These are phyloP conservation scores for Aspergillus taichungensis DNA, from an alignment of 495 filamentous ascomycete species.

Conservation along the genomic window DNA sequence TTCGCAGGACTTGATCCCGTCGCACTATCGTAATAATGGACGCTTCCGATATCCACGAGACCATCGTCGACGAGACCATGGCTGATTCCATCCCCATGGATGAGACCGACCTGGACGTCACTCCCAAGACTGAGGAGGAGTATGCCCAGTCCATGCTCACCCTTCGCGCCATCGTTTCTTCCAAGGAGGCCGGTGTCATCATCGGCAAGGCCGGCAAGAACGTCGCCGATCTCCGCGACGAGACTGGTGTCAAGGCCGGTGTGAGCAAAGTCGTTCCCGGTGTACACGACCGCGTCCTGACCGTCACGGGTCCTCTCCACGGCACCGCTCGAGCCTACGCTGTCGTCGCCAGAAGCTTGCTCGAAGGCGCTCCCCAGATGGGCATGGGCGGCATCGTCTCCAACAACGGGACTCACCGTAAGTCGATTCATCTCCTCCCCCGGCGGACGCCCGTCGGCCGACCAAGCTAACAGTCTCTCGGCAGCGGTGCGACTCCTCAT, in stretches of 20 bases:
- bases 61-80: constrained; percentile 35
- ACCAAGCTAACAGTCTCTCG: constrained; percentile 18
- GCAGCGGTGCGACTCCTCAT: constrained; percentile 93
- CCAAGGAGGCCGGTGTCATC: constrained; percentile 96
- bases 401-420: constrained; percentile 88
- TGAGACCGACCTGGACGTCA: constrained; percentile 57
- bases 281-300: constrained; percentile 93
- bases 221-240: constrained; percentile 91
- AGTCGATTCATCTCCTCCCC: constrained; percentile 26
- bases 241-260: constrained; percentile 94
- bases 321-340: constrained; percentile 85
- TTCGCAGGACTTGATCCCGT: neutral
- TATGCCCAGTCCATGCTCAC: constrained; percentile 87
- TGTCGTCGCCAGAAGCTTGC: constrained; percentile 79
- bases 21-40: constrained; percentile 30
- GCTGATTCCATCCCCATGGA: constrained; percentile 45
- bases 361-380: constrained; percentile 89
- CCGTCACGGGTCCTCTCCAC: constrained; percentile 80
- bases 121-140: constrained; percentile 87
- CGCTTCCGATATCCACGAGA: constrained; percentile 39
- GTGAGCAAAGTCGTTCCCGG: constrained; percentile 98
- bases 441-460: neutral
- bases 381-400: constrained; percentile 86
- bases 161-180: constrained; percentile 92
- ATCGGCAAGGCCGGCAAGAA: constrained; percentile 99